Conservation (phyloP, 2,329 filamentous ascomycete genomes). For the Claviceps citrina region DNA sequence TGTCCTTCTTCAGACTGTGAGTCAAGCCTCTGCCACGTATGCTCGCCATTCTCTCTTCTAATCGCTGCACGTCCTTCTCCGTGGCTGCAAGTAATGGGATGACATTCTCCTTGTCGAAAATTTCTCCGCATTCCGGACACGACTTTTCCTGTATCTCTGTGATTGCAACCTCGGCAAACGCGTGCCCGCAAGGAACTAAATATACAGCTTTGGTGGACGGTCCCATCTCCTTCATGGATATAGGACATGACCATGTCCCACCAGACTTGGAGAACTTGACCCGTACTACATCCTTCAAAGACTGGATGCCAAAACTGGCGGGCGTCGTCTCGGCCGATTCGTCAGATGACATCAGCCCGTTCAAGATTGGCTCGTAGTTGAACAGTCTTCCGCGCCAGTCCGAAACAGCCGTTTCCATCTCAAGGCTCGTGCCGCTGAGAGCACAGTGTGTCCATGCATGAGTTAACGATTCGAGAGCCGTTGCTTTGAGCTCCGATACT, state of each 20-base stretch:
- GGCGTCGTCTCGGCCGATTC: constrained; percentile 37
- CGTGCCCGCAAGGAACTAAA: constrained; percentile 86
- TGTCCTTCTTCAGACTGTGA: constrained; percentile 78
- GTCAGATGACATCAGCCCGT: constrained; percentile 41
- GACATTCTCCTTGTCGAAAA: constrained; percentile 59
- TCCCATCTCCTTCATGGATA: constrained; percentile 76
- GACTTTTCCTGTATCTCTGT: constrained; percentile 54
- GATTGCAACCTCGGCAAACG: constrained; percentile 75
- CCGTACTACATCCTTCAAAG: constrained; percentile 73
- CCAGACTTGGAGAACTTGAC: constrained; percentile 47
- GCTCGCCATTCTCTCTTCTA: constrained; percentile 51
- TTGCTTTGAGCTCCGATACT: constrained; percentile 75
- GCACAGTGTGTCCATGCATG: constrained; percentile 82
- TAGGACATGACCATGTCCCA: constrained; percentile 64
- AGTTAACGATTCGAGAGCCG: constrained; percentile 66
- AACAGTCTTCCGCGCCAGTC: constrained; percentile 75
- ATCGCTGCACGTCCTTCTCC: constrained; percentile 51
- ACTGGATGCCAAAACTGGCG: constrained; percentile 48
- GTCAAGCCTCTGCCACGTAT: constrained; percentile 58
- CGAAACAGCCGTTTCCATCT: constrained; percentile 58
- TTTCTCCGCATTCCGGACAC: constrained; percentile 59
- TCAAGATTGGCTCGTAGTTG: constrained; percentile 82
- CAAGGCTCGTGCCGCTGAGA: constrained; percentile 63
- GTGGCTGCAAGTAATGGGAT: constrained; percentile 66
- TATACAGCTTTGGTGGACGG: constrained; percentile 70